phyloP scores from a whole-genome alignment of 352 stramenopile species.

The Pythium brachiatum region DNA sequence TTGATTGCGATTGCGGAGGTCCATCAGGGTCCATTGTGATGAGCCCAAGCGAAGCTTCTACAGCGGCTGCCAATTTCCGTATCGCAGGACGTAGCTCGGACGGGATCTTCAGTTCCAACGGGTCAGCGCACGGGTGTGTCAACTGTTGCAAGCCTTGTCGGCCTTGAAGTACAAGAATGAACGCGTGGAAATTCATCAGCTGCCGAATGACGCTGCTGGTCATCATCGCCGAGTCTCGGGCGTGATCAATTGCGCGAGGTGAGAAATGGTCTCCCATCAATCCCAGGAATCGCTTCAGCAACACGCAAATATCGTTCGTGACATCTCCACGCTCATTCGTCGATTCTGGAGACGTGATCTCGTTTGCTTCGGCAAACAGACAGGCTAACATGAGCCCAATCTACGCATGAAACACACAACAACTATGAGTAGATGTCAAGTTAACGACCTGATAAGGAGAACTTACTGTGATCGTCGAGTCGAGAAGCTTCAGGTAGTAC shows the following conservation, averaged over 20 bases:
- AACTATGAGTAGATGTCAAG: constrained; percentile 25
- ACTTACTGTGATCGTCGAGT: constrained; percentile 33
- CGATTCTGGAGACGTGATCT: not conserved
- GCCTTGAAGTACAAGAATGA: constrained; percentile 74
- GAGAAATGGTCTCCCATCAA: constrained; percentile 52
- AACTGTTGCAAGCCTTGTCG: constrained; percentile 30
- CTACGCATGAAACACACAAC: constrained; percentile 12
- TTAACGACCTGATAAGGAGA: not conserved
- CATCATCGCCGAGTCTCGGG: constrained; percentile 36
- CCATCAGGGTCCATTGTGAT: constrained; percentile 19
- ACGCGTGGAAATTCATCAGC: constrained; percentile 46
- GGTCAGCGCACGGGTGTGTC: constrained; percentile 56
- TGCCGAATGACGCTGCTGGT: constrained; percentile 23
- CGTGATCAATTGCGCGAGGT: constrained; percentile 36
- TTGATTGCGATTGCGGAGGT: not conserved
- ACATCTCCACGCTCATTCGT: constrained; percentile 1
- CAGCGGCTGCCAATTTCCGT: constrained; percentile 41
- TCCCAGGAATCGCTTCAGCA: constrained; percentile 38
- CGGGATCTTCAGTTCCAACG: constrained; percentile 51
- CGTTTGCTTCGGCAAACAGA: constrained; percentile 20
- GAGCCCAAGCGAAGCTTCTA: constrained; percentile 34
- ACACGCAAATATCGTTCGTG: not conserved
- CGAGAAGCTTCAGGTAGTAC: constrained; percentile 20
- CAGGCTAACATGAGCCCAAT: constrained; percentile 18
- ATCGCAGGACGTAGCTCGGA: constrained; percentile 58